Percentiles rank a stretch among this genome's conserved stretches.
Evolutionary conservation across 1,139 yeast genomes (phyloP).

Genomic region (Diutina scorzettiae): DNA sequence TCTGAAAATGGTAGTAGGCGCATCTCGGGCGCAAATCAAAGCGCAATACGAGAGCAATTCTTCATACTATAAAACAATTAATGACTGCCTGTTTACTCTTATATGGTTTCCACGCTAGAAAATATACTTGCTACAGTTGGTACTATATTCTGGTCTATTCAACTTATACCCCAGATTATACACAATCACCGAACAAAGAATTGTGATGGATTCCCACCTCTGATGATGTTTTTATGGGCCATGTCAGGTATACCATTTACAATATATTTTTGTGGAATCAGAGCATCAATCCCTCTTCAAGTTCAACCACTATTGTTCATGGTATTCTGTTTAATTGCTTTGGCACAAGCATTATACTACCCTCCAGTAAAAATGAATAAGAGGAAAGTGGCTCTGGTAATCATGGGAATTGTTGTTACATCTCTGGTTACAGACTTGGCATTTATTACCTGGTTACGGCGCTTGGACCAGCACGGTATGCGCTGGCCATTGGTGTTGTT

Average conservation of each 20-base stretch:
- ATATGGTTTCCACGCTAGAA: conserved; percentile 33
- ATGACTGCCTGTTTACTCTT: too few relatives aligned
- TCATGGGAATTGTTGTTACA: conserved; percentile 26
- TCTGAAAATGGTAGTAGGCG: too few relatives aligned
- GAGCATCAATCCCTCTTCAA: conserved; percentile 64
- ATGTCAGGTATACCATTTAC: conserved; percentile 75
- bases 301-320: conserved; percentile 83
- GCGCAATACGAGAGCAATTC: too few relatives aligned
- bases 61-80: too few relatives aligned
- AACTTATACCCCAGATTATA: conserved; percentile 73
- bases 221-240: conserved; percentile 80
- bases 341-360: conserved; percentile 67
- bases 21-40: too few relatives aligned
- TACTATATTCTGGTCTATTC: conserved; percentile 85
- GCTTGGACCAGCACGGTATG: conserved; percentile 45
- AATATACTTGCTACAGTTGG: conserved; percentile 84
- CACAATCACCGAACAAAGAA: conserved; percentile 60
- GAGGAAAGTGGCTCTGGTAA: conserved; percentile 24
- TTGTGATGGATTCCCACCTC: conserved; percentile 79
- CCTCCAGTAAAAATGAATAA: conserved; percentile 48
- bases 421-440: conserved; percentile 59
- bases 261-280: conserved; percentile 62
- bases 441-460: conserved; percentile 59
- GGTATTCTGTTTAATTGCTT: conserved; percentile 53
- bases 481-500: conserved; percentile 71